phyloP scores from a whole-genome alignment of 2,329 filamentous ascomycete species.

The Magnaporthiopsis poae region DNA sequence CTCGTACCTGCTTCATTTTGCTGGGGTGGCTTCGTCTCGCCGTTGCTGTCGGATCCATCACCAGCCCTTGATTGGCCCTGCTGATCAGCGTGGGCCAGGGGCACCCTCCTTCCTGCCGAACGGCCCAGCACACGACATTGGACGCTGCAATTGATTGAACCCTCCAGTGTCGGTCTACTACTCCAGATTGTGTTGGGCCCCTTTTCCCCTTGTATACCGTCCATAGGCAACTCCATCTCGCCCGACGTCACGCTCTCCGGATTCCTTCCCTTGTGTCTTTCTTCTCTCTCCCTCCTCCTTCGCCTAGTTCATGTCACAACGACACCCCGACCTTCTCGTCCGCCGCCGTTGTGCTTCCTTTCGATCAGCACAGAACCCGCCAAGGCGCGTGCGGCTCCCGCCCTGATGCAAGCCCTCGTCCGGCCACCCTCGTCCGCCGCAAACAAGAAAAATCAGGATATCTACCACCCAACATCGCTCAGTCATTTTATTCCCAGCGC shows the following conservation, averaged over 20 bases:
- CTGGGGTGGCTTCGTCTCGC: background rate
- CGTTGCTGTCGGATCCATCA: too few relatives aligned
- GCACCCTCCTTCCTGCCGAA: too few relatives aligned
- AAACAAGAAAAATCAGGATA: slow-evolving; percentile 6
- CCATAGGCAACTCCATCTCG: background rate
- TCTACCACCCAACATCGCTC: background rate
- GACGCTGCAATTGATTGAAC: background rate
- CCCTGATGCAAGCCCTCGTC: background rate
- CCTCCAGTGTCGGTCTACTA: too few relatives aligned
- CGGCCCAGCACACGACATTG: background rate
- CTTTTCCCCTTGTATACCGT: background rate
- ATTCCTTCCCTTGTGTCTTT: background rate
- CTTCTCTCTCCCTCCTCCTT: background rate
- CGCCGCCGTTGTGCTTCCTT: background rate
- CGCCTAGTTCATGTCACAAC: background rate
- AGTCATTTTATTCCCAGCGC: background rate
- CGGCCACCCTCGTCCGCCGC: slow-evolving; percentile 1
- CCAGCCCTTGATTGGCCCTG: background rate
- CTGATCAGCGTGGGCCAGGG: too few relatives aligned
- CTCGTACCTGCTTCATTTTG: background rate
- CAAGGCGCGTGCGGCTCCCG: background rate
- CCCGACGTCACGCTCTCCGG: background rate
- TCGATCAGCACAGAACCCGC: background rate
- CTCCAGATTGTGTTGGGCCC: background rate
- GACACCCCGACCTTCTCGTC: background rate